These are phyloP conservation scores for Canariomyces notabilis DNA, from an alignment of 2,329 filamentous ascomycete genomes.

Conservation along the genomic window DNA sequence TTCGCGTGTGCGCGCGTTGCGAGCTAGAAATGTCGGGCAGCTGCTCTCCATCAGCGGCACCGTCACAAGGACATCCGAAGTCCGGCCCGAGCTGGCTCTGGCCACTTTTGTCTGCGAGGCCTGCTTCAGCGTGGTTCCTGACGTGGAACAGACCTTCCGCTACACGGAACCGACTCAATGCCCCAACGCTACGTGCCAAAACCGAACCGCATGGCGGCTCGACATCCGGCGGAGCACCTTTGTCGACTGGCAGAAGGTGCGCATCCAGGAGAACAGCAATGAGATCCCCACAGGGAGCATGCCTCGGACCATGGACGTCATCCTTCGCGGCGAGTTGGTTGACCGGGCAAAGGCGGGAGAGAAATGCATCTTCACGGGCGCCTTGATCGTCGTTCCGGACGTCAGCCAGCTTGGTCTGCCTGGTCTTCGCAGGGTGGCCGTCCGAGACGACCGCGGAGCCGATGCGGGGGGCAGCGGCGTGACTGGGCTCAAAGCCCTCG, in stretches of 20 bases:
- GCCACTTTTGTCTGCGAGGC: conserved; percentile 89
- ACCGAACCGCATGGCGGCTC: conserved; percentile 89
- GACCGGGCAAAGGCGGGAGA: conserved; percentile 96
- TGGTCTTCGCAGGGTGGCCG: conserved; percentile 74
- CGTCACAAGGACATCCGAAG: conserved; percentile 93
- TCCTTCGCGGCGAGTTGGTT: conserved; percentile 93
- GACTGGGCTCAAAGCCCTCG: conserved; percentile 81
- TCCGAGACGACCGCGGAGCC: conserved; percentile 75
- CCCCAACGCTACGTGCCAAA: conserved; percentile 80
- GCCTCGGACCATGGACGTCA: conserved; percentile 96
- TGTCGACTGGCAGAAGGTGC: conserved; percentile 98
- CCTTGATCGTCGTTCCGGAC: conserved; percentile 92
- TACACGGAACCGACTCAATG: conserved; percentile 97
- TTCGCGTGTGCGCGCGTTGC: conserved; percentile 76
- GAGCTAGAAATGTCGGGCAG: conserved; percentile 86
- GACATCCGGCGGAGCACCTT: conserved; percentile 97
- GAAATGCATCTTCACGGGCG: conserved; percentile 96
- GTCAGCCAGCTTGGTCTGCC: conserved; percentile 92
- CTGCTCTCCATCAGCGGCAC: conserved; percentile 95
- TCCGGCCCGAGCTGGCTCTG: conserved; percentile 85
- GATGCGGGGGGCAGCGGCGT: conserved; percentile 83
- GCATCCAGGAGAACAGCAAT: conserved; percentile 96
- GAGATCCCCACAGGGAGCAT: conserved; percentile 98
- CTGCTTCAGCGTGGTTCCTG: conserved; percentile 78
- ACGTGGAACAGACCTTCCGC: conserved; percentile 94